Conservation (phyloP, 805 yeast genomes). For the Pichia cabralensis region DNA sequence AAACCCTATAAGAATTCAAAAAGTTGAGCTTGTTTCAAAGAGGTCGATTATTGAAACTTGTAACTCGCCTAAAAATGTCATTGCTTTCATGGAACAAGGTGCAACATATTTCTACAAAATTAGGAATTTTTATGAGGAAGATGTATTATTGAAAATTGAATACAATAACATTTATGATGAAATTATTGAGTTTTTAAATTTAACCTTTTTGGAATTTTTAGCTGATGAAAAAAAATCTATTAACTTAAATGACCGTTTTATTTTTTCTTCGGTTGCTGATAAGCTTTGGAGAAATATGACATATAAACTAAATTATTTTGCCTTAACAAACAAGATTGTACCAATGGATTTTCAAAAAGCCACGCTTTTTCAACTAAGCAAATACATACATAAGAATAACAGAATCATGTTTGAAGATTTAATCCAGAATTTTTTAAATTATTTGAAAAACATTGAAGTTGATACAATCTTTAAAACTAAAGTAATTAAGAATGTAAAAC, state of each 20-base stretch:
- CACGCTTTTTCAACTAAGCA: constrained; percentile 4
- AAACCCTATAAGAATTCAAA: constrained; percentile 44
- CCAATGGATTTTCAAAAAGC: constrained; percentile 9
- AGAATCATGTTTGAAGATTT: constrained; percentile 6
- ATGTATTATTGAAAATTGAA: constrained; percentile 32
- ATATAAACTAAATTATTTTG: constrained; percentile 22
- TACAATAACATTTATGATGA: constrained; percentile 42
- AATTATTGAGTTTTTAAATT: constrained; percentile 23
- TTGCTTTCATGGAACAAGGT: constrained; percentile 66
- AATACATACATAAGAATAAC: constrained; percentile 11
- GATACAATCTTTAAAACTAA: neutral
- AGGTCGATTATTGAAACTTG: constrained; percentile 16
- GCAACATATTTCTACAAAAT: constrained; percentile 51
- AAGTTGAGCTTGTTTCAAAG: constrained; percentile 25
- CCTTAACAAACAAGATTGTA: constrained; percentile 16
- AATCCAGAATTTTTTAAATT: constrained; percentile 10
- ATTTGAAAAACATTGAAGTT: neutral
- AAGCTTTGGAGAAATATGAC: no score
- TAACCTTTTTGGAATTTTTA: constrained; percentile 8
- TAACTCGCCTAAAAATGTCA: constrained; percentile 27
- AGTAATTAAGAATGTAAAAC: constrained; percentile 2
- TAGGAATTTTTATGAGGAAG: constrained; percentile 24
- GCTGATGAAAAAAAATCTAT: neutral
- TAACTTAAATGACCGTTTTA: no score
- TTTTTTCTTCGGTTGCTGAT: no score